phyloP scores from a whole-genome alignment of 305 asterid species.

The Euphrasia arctica region DNA sequence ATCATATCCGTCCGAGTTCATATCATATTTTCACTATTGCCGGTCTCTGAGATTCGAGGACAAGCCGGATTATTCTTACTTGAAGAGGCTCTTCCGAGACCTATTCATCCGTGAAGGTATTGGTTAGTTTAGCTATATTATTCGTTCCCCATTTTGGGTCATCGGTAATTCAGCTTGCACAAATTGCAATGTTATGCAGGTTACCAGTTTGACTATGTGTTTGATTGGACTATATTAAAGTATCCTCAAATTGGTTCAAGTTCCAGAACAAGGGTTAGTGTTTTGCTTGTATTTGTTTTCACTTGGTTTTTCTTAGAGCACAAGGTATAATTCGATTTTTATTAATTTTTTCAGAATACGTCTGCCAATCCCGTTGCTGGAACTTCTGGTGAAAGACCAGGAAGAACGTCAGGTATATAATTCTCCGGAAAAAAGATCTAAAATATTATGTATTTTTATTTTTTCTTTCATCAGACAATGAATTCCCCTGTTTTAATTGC shows the following conservation, averaged over 20 bases:
- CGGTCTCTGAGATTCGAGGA: constrained; percentile 70
- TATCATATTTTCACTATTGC: constrained; percentile 69
- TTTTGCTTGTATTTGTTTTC: constrained; percentile 20
- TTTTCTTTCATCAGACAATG: background rate
- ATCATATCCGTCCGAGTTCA: constrained; percentile 67
- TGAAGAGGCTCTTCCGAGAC: constrained; percentile 74
- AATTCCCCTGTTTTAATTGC: no score
- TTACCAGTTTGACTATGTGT: constrained; percentile 56
- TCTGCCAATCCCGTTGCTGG: constrained; percentile 56
- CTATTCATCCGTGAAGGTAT: constrained; percentile 69
- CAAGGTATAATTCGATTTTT: constrained; percentile 23
- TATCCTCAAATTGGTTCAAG: constrained; percentile 73
- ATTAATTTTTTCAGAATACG: constrained; percentile 45
- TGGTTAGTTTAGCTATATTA: constrained; percentile 16
- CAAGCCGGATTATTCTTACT: constrained; percentile 69
- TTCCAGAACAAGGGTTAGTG: constrained; percentile 77
- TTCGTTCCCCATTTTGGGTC: constrained; percentile 1
- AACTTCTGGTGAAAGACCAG: constrained; percentile 73
- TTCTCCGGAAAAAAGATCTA: constrained; percentile 1
- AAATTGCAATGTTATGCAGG: constrained; percentile 35
- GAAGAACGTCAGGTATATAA: constrained; percentile 68
- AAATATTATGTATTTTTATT: background rate
- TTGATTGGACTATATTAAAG: constrained; percentile 71
- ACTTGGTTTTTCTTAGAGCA: constrained; percentile 17
- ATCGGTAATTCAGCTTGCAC: constrained; percentile 18